Percentiles rank a stretch among this genome's conserved stretches.
Evolutionary conservation across 306 rosid species (phyloP).

Genomic region (Corylus avellana): DNA sequence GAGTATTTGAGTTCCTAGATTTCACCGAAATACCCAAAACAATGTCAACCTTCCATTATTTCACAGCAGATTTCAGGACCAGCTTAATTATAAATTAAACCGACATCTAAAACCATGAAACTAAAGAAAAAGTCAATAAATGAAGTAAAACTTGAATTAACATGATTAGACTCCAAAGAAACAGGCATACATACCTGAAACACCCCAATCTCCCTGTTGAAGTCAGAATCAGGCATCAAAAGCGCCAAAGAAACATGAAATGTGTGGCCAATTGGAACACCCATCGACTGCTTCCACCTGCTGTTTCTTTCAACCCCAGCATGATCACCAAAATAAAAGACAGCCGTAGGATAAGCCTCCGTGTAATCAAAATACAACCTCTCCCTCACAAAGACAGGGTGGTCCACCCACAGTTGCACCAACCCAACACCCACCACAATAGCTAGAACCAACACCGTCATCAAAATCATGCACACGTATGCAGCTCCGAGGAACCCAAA

Average conservation of each 20-base stretch:
- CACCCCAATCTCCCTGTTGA: constrained; percentile 64
- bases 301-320: constrained; percentile 9
- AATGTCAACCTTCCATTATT: too few relatives aligned
- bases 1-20: too few relatives aligned
- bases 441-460: constrained; percentile 45
- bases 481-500: constrained; percentile 57
- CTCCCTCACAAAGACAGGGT: constrained; percentile 57
- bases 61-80: too few relatives aligned
- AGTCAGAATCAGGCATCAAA: constrained; percentile 82
- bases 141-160: not conserved
- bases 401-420: constrained; percentile 66
- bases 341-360: constrained; percentile 54
- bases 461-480: constrained; percentile 51
- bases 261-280: constrained; percentile 71
- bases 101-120: not conserved
- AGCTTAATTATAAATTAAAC: too few relatives aligned
- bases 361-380: constrained; percentile 72
- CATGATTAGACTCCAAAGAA: not conserved
- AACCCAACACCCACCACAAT: constrained; percentile 44
- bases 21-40: too few relatives aligned
- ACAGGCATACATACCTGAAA: constrained; percentile 72
- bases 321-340: constrained; percentile 37
- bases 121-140: not conserved
- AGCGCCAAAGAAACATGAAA: constrained; percentile 53
- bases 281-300: constrained; percentile 30